Conservation (phyloP, 2,329 filamentous ascomycete species). For the Metarhizium humberi region DNA sequence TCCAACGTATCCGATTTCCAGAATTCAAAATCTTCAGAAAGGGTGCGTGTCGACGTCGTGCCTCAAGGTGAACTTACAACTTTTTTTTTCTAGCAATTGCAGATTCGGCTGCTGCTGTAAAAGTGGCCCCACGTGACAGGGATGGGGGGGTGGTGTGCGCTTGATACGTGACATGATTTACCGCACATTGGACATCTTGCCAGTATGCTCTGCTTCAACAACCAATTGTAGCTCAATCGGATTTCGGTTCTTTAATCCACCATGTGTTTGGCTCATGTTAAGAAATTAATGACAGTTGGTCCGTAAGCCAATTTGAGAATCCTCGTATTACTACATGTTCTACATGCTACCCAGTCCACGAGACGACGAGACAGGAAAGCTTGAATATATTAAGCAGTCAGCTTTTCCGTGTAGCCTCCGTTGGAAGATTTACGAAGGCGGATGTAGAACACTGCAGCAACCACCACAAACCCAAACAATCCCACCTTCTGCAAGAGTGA, state of each 20-base stretch:
- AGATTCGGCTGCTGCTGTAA: background rate
- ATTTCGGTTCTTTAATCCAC: too few relatives aligned
- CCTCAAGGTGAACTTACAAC: slow-evolving; percentile 16
- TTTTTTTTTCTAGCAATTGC: slow-evolving; percentile 13
- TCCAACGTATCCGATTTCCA: background rate
- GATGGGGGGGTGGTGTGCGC: background rate
- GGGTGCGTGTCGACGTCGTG: background rate
- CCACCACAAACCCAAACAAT: slow-evolving; percentile 39
- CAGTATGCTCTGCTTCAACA: background rate
- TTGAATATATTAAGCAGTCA: slow-evolving; percentile 24
- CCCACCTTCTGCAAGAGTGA: slow-evolving; percentile 40
- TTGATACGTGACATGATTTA: background rate
- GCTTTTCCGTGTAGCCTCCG: slow-evolving; percentile 30
- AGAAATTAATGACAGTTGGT: background rate
- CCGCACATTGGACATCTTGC: background rate
- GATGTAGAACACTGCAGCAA: slow-evolving; percentile 34
- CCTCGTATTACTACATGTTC: slow-evolving; percentile 5
- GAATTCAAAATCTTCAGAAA: background rate
- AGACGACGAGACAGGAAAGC: background rate
- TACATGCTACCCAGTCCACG: background rate
- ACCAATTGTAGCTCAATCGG: background rate
- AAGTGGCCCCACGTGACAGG: slow-evolving; percentile 8
- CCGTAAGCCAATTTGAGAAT: background rate
- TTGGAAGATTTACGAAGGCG: slow-evolving; percentile 25
- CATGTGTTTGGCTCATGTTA: too few relatives aligned